Conservation (phyloP, 495 filamentous ascomycete genomes). For the Parmelia sp. region DNA sequence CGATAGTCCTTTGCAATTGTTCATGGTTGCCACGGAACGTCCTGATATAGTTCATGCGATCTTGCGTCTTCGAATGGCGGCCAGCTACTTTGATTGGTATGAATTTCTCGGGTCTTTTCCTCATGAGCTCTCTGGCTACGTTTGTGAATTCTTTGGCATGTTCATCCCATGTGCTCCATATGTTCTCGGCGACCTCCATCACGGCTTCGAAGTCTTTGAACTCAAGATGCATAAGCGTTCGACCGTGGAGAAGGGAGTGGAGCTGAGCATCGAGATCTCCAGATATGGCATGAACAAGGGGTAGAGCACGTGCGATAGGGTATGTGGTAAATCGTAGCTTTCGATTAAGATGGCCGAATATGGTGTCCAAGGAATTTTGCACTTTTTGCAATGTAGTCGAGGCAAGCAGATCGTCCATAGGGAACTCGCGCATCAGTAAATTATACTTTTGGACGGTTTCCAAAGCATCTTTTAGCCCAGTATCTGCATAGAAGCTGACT, state of each 20-base stretch:
- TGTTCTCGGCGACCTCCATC: conserved; percentile 73
- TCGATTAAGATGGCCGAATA: conserved; percentile 92
- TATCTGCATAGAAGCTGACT: conserved; percentile 91
- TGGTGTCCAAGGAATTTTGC: conserved; percentile 77
- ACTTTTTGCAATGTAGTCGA: conserved; percentile 85
- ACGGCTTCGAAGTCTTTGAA: conserved; percentile 81
- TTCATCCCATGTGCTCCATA: conserved; percentile 92
- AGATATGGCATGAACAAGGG: conserved; percentile 97
- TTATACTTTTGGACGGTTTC: conserved; percentile 98
- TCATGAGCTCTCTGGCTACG: conserved; percentile 86
- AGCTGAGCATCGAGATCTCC: conserved; percentile 81
- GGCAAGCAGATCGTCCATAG: conserved; percentile 86
- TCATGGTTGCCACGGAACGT: conserved; percentile 95
- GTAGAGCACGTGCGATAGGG: conserved; percentile 82
- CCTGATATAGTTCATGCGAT: conserved; percentile 83
- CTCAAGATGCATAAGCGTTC: conserved; percentile 82
- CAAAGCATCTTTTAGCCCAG: conserved; percentile 86
- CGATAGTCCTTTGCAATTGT: conserved; percentile 90
- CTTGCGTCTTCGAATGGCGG: conserved; percentile 77
- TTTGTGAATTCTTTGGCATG: conserved; percentile 96
- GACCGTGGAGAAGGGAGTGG: conserved; percentile 76
- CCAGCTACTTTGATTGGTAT: conserved; percentile 93
- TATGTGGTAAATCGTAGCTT: conserved; percentile 93
- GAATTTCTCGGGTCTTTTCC: conserved; percentile 89
- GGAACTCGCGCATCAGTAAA: conserved; percentile 95